phyloP scores from a whole-genome alignment of 1,139 yeast genomes.

The Casaregolazyma suthepensis region DNA sequence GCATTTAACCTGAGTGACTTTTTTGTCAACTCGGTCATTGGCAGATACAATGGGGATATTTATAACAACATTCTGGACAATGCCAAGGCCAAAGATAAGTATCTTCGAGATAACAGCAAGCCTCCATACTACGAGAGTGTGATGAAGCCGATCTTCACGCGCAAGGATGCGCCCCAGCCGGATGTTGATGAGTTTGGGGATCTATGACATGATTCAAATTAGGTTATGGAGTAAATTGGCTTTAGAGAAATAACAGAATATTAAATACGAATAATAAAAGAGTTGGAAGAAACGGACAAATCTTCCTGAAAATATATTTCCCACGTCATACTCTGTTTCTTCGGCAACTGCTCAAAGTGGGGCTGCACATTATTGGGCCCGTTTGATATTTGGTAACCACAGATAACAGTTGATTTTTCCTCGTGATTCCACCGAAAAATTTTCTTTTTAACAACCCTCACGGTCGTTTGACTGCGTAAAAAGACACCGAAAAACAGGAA shows the following conservation, averaged over 20 bases:
- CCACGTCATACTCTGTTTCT: not conserved
- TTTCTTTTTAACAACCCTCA: not conserved
- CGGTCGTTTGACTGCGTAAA: not conserved
- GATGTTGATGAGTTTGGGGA: constrained; percentile 13
- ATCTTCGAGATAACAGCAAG: constrained; percentile 31
- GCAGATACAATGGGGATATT: constrained; percentile 78
- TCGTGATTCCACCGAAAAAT: constrained; percentile 3
- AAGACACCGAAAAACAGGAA: not conserved
- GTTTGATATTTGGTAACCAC: not conserved
- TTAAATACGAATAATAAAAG: not conserved
- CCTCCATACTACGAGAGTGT: constrained; percentile 37
- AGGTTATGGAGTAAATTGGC: constrained; percentile 4
- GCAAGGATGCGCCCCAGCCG: constrained; percentile 22
- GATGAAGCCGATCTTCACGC: constrained; percentile 37
- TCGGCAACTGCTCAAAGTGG: not conserved
- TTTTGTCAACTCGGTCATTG: constrained; percentile 80
- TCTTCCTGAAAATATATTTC: not conserved
- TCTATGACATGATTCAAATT: not conserved
- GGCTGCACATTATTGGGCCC: not conserved
- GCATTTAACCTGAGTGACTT: constrained; percentile 82
- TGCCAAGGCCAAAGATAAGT: constrained; percentile 26
- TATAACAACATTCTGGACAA: constrained; percentile 59
- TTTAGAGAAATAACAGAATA: not conserved
- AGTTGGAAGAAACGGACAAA: not conserved
- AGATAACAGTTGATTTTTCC: constrained; percentile 1